A percentile compares a stretch with the other conserved stretches of the same genome.
phyloP scores from a whole-genome alignment of 2,329 filamentous ascomycete genomes.

The Penicillium sp. region DNA sequence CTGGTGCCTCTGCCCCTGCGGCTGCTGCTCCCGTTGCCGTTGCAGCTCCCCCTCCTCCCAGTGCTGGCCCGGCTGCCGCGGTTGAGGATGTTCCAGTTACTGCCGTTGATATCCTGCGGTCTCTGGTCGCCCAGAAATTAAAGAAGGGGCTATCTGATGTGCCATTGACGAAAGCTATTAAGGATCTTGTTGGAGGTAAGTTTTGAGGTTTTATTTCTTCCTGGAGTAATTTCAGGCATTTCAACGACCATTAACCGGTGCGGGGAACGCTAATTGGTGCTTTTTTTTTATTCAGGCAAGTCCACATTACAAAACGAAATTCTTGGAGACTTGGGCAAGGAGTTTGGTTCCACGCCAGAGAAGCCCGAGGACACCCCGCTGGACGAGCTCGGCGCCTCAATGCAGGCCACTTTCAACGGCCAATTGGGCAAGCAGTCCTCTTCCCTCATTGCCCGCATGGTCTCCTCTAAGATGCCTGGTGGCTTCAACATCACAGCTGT shows the following conservation, averaged over 20 bases:
- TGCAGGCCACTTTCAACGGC: slow-evolving; percentile 99
- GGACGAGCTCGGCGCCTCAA: slow-evolving; percentile 89
- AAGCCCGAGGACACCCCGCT: slow-evolving; percentile 97
- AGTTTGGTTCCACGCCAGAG: slow-evolving; percentile 96
- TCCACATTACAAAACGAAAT: slow-evolving; percentile 99
- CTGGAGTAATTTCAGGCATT: neutral
- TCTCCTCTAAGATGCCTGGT: slow-evolving; percentile 99
- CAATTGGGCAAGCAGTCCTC: slow-evolving; percentile 96
- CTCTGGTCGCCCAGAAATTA: slow-evolving; percentile 92
- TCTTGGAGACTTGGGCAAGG: slow-evolving; percentile 93
- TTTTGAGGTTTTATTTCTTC: slow-evolving; percentile 22
- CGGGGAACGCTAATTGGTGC: slow-evolving; percentile 2
- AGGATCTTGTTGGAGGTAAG: slow-evolving; percentile 95
- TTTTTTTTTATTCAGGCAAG: slow-evolving; percentile 69
- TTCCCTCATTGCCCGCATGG: slow-evolving; percentile 88
- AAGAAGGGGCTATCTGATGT: slow-evolving; percentile 92
- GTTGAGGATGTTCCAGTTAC: slow-evolving; percentile 85
- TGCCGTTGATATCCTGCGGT: slow-evolving; percentile 85
- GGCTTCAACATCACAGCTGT: slow-evolving; percentile 98
- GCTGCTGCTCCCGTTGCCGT: slow-evolving; percentile 53
- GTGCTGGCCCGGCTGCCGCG: slow-evolving; percentile 82
- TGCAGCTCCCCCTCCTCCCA: slow-evolving; percentile 62
- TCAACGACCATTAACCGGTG: neutral
- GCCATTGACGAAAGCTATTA: slow-evolving; percentile 94
- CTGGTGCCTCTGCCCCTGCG: slow-evolving; percentile 44